Evolutionary conservation across 2,329 filamentous ascomycete species (phyloP), one percentile per base, ranked within the genome.

Genomic region (Alternaria sp.): DNA sequence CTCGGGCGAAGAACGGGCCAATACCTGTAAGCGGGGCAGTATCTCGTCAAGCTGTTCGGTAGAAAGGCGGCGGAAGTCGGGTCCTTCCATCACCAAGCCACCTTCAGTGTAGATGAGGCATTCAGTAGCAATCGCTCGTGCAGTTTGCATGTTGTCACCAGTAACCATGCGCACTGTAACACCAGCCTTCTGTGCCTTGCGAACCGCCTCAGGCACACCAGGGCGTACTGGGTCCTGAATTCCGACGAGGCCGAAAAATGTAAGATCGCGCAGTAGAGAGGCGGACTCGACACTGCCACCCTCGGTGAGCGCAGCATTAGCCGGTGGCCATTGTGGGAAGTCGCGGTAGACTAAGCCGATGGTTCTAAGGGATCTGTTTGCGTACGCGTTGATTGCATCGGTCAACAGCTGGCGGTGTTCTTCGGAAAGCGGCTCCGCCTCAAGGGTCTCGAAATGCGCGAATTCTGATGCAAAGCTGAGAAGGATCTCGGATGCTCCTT

Each of bases 161-260:
- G 95, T 98, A 78, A 99, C 96, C 69, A 99, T 94, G 69, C 97
- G 92, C 51, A 99, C 92, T 61, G 94, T 91, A 71, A 98, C 97
- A 66, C 95, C 94, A 63, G 95, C 95, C 64, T 91, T 87, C 80
- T 90, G 92, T 81, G 94, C 97, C 78, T 95, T 91, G 75, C 85
- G 85, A 71, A 98, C 95, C 54, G 94, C 94, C 44, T 84, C 85
- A 52, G 91, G 87, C 9, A 97, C 95, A 81, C 98, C 94, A 36
- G 92, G 91, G 39, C 95, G 92, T 68, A 95, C 94, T 67, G 95
- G 95, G 76, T 98, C 95, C 71, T 97, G 86, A 91, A 98, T 98
- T 68, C 91, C 93, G 65, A 97, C 91, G 49, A 98, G 87, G 62
- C 94, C 94, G 65, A 98, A 85, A 60, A 98, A 87, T 34, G 93